Conservation (phyloP, 352 stramenopile species). For the Phytophthora pisi region DNA sequence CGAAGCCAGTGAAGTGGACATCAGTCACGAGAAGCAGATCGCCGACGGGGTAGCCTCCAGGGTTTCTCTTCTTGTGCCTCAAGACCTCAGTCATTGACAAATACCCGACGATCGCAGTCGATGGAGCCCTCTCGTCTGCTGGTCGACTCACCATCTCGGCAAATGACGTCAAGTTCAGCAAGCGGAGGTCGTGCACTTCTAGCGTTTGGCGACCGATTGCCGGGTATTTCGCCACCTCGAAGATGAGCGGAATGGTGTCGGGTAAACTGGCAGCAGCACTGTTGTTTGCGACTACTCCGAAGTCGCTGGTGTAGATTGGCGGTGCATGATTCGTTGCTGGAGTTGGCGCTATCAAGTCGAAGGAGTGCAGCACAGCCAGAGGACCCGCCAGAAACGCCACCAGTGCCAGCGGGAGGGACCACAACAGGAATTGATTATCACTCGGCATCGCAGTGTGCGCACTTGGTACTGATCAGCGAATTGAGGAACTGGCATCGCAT, state of each 20-base stretch:
- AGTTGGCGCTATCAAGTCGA: slow-evolving; percentile 10
- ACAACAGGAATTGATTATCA: slow-evolving; percentile 30
- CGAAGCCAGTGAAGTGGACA: slow-evolving; percentile 20
- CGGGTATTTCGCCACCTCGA: slow-evolving; percentile 21
- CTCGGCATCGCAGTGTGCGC: slow-evolving; percentile 9
- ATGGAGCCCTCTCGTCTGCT: not conserved
- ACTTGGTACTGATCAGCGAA: not conserved
- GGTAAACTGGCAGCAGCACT: not conserved
- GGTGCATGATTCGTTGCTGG: not conserved
- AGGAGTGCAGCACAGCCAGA: slow-evolving; percentile 24
- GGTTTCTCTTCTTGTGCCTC: slow-evolving; percentile 17
- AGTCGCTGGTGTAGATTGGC: not conserved
- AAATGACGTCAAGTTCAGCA: slow-evolving; percentile 28
- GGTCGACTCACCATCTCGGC: slow-evolving; percentile 3
- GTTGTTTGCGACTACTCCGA: slow-evolving; percentile 1
- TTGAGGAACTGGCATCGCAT: slow-evolving; percentile 2
- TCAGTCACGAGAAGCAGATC: slow-evolving; percentile 27
- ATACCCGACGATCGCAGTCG: slow-evolving; percentile 20
- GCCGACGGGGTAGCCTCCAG: slow-evolving; percentile 9
- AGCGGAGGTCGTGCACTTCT: slow-evolving; percentile 17
- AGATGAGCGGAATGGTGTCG: slow-evolving; percentile 23
- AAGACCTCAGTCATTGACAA: slow-evolving; percentile 23
- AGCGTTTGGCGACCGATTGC: slow-evolving; percentile 20
- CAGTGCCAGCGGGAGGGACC: slow-evolving; percentile 15
- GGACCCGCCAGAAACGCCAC: slow-evolving; percentile 17